phyloP scores from a whole-genome alignment of 257 asterid genomes.

The Solanum chiquidenum region DNA sequence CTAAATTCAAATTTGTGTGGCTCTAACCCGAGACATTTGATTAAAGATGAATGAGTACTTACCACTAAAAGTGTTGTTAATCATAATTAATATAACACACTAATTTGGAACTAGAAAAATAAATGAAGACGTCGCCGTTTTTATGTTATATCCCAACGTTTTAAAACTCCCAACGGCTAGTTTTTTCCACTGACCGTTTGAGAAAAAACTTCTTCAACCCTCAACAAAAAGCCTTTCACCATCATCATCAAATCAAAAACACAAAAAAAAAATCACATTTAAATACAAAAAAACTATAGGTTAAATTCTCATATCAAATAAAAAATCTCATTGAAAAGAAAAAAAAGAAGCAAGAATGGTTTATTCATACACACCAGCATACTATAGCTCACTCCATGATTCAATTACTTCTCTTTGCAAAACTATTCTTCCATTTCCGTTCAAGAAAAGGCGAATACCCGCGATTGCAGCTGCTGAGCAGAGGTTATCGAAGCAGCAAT shows the following conservation, averaged over 20 bases:
- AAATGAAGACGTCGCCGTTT: background rate
- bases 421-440: constrained; percentile 69
- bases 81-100: background rate
- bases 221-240: constrained; percentile 9
- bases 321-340: background rate
- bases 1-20: background rate
- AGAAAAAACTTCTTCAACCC: background rate
- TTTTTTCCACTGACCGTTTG: constrained; percentile 31
- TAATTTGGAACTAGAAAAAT: background rate
- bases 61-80: background rate
- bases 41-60: background rate
- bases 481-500: constrained; percentile 66
- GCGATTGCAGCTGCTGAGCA: constrained; percentile 94
- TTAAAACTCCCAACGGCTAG: constrained; percentile 52
- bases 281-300: background rate
- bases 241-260: background rate
- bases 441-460: constrained; percentile 72
- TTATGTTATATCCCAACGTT: constrained; percentile 23
- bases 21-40: background rate
- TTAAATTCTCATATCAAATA: background rate
- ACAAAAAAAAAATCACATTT: background rate
- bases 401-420: constrained; percentile 87
- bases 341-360: constrained; percentile 34
- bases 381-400: constrained; percentile 75
- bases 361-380: constrained; percentile 68